Evolutionary conservation across 176 grass and related monocot genomes (phyloP), one percentile per base, ranked within the genome.

Genomic region (Carex parvula): DNA sequence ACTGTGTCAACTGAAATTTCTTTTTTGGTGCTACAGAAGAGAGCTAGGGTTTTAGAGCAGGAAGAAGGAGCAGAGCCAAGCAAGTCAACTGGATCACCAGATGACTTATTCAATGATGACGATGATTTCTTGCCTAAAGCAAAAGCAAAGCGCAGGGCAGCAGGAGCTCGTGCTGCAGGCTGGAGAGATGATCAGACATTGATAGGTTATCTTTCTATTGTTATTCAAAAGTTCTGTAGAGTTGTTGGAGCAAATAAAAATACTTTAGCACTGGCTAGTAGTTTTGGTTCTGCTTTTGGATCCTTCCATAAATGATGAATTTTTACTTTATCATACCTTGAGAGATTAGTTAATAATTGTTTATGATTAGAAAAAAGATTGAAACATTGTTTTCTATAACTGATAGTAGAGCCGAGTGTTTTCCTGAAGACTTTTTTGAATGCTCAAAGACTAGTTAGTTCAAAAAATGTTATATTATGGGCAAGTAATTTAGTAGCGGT

Each of bases 131-230:
- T 53, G 54, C 85, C 81, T 8, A 90, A 87, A 83, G 54, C 81
- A 33, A 90, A 84, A 84, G 84, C 72, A 86, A 90, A 89, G 79
- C 84, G 88, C 20, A 84, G 81, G 41, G 52, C 88, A 41, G 52
- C 88, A 5, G 73, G 85, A 3, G 65, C 85, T 71, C 61, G 64
- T 52, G 81, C 84, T 1, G 72, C 84, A 54, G 85, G 84, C 41
- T 90, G 88, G 88, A 90, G 67, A 24, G 88, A 90, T 53, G 88
- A 90, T 60, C 81, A 80, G 63, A 78, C 81, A 30, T 90, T 90
- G 81, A 90, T 90, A 53, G 88, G 88, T 90, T 87, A 52, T 81
- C 39, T 61, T 62, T 81, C 6, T 42, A 81, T 52, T 77, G 13
- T 56, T 33, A 55, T 77, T 56, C 14, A 77, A 32, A 77, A 32